A percentile compares a stretch with the other conserved stretches of the same genome.
Evolutionary conservation across 2,329 filamentous ascomycete genomes (phyloP).

Genomic region (Atkinsonella texensis): DNA sequence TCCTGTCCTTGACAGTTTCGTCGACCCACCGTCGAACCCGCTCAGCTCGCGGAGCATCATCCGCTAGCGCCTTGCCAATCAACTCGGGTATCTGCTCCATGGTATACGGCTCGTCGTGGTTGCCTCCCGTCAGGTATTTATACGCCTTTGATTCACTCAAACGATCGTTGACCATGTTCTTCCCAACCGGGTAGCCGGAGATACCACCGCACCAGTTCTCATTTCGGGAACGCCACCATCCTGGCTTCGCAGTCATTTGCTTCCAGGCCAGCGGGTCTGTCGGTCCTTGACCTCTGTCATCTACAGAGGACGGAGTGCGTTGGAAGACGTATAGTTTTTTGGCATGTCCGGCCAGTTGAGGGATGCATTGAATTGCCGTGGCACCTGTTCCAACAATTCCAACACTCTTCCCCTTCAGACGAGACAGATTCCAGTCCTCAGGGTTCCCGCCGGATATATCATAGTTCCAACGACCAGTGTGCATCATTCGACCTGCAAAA

Average conservation of each 20-base stretch:
- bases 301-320: constrained; percentile 36
- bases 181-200: constrained; percentile 29
- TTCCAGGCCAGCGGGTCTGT: constrained; percentile 31
- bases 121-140: constrained; percentile 22
- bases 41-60: constrained; percentile 31
- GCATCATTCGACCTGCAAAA: constrained; percentile 31
- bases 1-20: constrained; percentile 38
- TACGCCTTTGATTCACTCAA: constrained; percentile 27
- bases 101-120: constrained; percentile 9
- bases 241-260: constrained; percentile 21
- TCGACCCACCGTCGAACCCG: constrained; percentile 33
- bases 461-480: constrained; percentile 36
- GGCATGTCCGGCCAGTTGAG: constrained; percentile 30
- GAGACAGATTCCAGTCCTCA: constrained; percentile 26
- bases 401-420: constrained; percentile 33
- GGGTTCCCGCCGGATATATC: constrained; percentile 27
- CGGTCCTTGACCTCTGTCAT: constrained; percentile 22
- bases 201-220: constrained; percentile 11
- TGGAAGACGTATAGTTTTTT: constrained; percentile 44
- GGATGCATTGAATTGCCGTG: constrained; percentile 27
- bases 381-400: constrained; percentile 39
- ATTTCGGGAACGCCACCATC: constrained; percentile 36
- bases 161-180: constrained; percentile 35
- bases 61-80: constrained; percentile 22
- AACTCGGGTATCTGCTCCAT: constrained; percentile 13